These are phyloP conservation scores for Arabidopsis suecica DNA, from an alignment of 345 rosid genomes.

Conservation along the genomic window DNA sequence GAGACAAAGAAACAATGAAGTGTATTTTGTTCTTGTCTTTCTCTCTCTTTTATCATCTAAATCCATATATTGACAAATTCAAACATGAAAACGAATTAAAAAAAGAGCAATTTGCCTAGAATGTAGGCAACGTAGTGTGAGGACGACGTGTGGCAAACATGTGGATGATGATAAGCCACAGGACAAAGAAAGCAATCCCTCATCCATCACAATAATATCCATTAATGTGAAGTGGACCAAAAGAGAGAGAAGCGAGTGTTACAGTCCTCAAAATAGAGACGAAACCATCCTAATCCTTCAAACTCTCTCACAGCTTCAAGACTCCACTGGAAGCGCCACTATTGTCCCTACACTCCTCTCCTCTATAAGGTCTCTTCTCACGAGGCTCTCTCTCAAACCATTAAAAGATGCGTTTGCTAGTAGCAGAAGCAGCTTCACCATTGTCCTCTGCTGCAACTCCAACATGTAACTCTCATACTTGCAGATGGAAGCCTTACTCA, in stretches of 20 bases:
- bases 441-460: conserved; percentile 40
- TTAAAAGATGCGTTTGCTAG: conserved; percentile 44
- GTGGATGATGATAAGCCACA: conserved; percentile 48
- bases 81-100: conserved; percentile 25
- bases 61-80: conserved; percentile 38
- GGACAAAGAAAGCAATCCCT: conserved; percentile 33
- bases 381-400: conserved; percentile 23
- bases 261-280: conserved; percentile 24
- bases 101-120: conserved; percentile 40
- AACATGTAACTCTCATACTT: conserved; percentile 34
- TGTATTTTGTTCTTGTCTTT: conserved; percentile 44
- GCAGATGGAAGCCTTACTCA: conserved; percentile 48
- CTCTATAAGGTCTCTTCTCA: conserved; percentile 31
- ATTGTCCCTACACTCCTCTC: conserved; percentile 32
- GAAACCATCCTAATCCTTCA: conserved; percentile 40
- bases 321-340: conserved; percentile 41
- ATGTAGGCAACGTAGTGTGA: conserved; percentile 41
- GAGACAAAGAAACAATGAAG: conserved; percentile 44
- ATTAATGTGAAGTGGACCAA: conserved; percentile 50
- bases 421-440: conserved; percentile 33
- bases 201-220: conserved; percentile 36
- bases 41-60: neutral
- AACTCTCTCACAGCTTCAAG: conserved; percentile 38
- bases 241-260: conserved; percentile 40
- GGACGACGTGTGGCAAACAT: conserved; percentile 39